Evolutionary conservation across 73 alveolate genomes (phyloP), one percentile per base, ranked within the genome.

Genomic region (Tetrahymena borealis): DNA sequence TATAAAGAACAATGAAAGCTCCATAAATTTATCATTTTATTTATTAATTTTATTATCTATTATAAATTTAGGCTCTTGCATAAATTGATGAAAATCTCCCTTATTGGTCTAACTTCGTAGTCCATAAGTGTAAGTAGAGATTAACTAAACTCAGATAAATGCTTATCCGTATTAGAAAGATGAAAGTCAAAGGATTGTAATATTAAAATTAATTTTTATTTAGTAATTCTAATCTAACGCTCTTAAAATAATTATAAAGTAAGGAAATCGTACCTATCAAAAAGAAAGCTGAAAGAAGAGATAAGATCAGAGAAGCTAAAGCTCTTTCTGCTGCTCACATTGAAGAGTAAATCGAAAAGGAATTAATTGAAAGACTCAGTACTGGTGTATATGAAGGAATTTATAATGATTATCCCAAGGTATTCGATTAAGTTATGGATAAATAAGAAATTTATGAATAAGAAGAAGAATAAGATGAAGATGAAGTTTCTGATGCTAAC

Each of bases 91-190:
- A 94, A 79, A 97, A 99, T 90, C 97, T 99, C 40, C 98, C 98
- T 98, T 99, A 96, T 96, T 98, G 99, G 99, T 98, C 99, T 6
- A 99, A 96, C 91, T 98, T 98, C 94, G 97, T 97, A 91, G 93
- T 96, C 90, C 99, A 99, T 96, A 99, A 99, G 91, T 98, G 99
- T 97, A 99, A 99, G 95, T 99, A 99, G 95, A 96, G 99, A 91
- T 96, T 99, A 32, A 99, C 99, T 39, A 98, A 99, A 96, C 96
- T 99, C 78, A 96, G 99, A 91, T 98, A 99, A 95, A 98, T 98
- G 98, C 95, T 99, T 79, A 96, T 99, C 42, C 96, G 99, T 93
- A 96, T 96, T 95, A 94, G 99, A 94, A 99, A 98, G 95, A 95
- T 98, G 96, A 95, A 96, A 95, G 94, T 98, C 95, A 96, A 98